Base-by-base conservation (phyloP, 345 rosid genomes). In the Toxicodendron radicans region DNA sequence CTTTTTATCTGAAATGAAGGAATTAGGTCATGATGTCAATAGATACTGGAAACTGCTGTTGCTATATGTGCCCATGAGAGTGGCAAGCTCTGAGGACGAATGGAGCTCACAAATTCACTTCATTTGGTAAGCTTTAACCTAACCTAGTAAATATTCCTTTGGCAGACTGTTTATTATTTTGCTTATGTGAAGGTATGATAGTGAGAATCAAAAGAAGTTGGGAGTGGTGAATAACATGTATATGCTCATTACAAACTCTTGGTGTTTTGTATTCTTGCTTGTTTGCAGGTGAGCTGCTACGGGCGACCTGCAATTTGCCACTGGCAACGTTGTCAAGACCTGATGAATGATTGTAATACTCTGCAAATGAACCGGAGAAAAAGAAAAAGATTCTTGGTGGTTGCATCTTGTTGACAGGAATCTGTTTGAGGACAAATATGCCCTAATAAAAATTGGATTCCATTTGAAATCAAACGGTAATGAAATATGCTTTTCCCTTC, bases 261-360 rank as follows among this genome's bases (percentile, higher is more conserved):
- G 70, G n/a, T 24, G 57, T 30, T 67, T 67, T 48, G 2, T 27
- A 11, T 1, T 68, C 5, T 14, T 43, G 2, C 20, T 24, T 8
- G 11, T 60, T 58, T 81, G 76, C 84, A 78, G 77, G 77, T 51
- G 20, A 6, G 56, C 64, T 23, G 71, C 57, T 51, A 11, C 2
- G 51, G 46, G 24, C 65, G 38, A 57, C 27, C n/a, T 30, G 53
- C 68, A 7, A 30, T 11, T 53, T 43, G 43, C 45, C 6, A 43
- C 18, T 56, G 57, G 21, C 43, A 45, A 53, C 11, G 27, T 2
- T 35, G 5, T 20, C 66, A 41, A 27, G 20, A 14, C 70, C 41
- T 24, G 72, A 33, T 66, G 41, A 21, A 43, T 18, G 9, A 57
- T 11, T 64, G 32, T 66, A 4, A 0, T 58, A 2, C 32, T 48